Evolutionary conservation across 257 asterid species (phyloP).

Genomic region (Plantago major): DNA sequence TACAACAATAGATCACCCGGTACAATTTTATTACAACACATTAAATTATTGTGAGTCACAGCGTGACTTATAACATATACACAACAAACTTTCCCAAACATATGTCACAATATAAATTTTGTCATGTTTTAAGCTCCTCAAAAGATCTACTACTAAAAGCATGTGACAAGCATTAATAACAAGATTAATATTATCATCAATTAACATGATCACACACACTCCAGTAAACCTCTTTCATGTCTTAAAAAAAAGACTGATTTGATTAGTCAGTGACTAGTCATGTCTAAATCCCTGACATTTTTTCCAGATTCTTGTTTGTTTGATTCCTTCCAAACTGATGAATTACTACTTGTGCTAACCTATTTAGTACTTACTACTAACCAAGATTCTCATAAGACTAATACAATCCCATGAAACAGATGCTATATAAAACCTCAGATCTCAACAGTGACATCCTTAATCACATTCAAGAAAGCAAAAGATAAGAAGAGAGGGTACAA

Average conservation of each 20-base stretch:
- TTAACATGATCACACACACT: too few species aligned
- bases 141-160: too few species aligned
- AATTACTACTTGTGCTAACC: constrained; percentile 10
- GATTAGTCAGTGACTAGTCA: constrained; percentile 28
- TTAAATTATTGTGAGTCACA: too few species aligned
- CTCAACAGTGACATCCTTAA: not conserved
- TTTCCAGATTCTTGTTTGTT: constrained; percentile 17
- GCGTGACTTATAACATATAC: too few species aligned
- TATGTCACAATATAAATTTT: too few species aligned
- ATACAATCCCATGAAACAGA: not conserved
- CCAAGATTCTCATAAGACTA: constrained; percentile 15
- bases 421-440: not conserved
- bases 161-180: too few species aligned
- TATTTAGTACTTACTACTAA: not conserved
- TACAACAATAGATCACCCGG: too few species aligned
- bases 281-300: constrained; percentile 26
- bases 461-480: not conserved
- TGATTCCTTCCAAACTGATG: constrained; percentile 18
- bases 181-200: too few species aligned
- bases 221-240: not conserved
- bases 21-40: too few species aligned
- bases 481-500: not conserved
- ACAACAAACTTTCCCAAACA: too few species aligned
- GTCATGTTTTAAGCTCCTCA: too few species aligned
- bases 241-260: constrained; percentile 23